These are phyloP conservation scores for Nidularia sp. DNA, from an alignment of 768 basidiomycete genomes.

Conservation along the genomic window DNA sequence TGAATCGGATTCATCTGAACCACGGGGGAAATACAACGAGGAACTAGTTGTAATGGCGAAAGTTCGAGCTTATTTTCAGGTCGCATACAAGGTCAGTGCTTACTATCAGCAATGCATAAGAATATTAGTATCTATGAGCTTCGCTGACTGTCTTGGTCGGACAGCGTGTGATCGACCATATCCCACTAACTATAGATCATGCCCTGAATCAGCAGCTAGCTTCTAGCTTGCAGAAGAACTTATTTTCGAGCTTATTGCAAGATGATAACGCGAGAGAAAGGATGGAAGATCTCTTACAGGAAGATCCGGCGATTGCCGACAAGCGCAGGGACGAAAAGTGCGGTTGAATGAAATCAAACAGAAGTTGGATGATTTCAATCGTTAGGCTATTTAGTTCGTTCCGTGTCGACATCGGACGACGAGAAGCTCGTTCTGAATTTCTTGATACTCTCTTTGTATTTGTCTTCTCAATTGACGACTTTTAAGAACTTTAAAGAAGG, in stretches of 20 bases:
- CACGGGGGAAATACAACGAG: constrained; percentile 17
- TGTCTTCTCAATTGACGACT: too few species aligned
- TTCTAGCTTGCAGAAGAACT: constrained; percentile 19
- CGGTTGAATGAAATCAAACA: constrained; percentile 27
- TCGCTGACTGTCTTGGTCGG: not conserved
- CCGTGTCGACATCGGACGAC: too few species aligned
- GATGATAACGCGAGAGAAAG: constrained; percentile 12
- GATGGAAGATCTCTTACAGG: constrained; percentile 26
- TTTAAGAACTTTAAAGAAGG: too few species aligned
- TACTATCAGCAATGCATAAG: not conserved
- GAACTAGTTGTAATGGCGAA: constrained; percentile 51
- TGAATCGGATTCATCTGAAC: not conserved
- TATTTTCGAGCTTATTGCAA: constrained; percentile 24
- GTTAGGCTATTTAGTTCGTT: too few species aligned
- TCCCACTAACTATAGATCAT: constrained; percentile 47
- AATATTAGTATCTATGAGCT: not conserved
- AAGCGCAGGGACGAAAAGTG: constrained; percentile 19
- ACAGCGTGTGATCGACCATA: constrained; percentile 51
- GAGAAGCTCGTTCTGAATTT: too few species aligned
- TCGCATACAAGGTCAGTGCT: constrained; percentile 43
- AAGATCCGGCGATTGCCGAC: constrained; percentile 31
- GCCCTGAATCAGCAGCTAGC: constrained; percentile 36
- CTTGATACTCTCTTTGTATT: too few species aligned
- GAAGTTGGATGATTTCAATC: constrained; percentile 19
- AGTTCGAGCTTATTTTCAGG: constrained; percentile 54